These are phyloP conservation scores for Pythium rishiriense DNA, from an alignment of 352 stramenopile species.

Conservation along the genomic window DNA sequence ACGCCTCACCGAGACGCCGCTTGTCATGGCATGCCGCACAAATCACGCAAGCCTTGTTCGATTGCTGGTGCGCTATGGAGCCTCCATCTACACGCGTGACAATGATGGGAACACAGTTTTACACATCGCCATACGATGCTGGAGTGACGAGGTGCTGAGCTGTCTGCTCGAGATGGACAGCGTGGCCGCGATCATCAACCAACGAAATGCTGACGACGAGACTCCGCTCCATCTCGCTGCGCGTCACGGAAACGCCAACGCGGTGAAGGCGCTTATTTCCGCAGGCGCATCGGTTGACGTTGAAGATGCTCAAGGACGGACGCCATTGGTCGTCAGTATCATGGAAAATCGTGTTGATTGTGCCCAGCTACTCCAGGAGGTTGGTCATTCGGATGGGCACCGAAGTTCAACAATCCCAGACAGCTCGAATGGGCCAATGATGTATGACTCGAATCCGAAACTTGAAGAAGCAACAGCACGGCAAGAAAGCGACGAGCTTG, in stretches of 20 bases:
- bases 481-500: slow-evolving; percentile 13
- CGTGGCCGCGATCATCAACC: slow-evolving; percentile 66
- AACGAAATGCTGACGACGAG: slow-evolving; percentile 87
- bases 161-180: slow-evolving; percentile 70
- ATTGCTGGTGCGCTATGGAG: slow-evolving; percentile 49
- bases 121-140: slow-evolving; percentile 75
- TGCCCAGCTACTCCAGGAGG: slow-evolving; percentile 56
- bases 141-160: slow-evolving; percentile 76
- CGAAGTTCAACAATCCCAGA: neutral
- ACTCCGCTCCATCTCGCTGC: slow-evolving; percentile 89
- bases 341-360: slow-evolving; percentile 73
- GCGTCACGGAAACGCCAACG: slow-evolving; percentile 40
- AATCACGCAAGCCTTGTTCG: slow-evolving; percentile 45
- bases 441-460: slow-evolving; percentile 8
- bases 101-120: slow-evolving; percentile 86
- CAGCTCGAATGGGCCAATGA: neutral
- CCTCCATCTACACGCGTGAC: slow-evolving; percentile 71
- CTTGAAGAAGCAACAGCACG: neutral
- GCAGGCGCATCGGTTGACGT: slow-evolving; percentile 43
- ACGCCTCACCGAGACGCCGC: slow-evolving; percentile 29
- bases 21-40: slow-evolving; percentile 49
- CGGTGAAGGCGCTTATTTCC: slow-evolving; percentile 41
- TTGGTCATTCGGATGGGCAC: slow-evolving; percentile 4
- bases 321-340: slow-evolving; percentile 64
- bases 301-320: slow-evolving; percentile 61